phyloP scores from a whole-genome alignment of 73 alveolate species.

The Uronychia setigera region DNA sequence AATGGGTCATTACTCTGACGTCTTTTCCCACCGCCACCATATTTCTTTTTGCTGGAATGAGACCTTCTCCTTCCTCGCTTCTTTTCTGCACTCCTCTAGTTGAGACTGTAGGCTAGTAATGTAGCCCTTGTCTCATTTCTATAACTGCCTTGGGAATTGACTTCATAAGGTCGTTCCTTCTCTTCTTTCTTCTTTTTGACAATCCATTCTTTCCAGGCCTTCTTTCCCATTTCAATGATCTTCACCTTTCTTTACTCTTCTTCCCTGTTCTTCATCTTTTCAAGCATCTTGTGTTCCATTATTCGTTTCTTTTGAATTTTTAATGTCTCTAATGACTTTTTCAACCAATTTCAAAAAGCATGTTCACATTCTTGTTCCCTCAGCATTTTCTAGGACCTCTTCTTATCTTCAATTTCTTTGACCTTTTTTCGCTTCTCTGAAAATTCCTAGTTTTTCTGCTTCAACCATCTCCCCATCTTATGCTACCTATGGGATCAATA shows the following conservation, averaged over 20 bases:
- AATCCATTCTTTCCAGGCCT: neutral
- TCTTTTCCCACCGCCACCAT: too few relatives aligned
- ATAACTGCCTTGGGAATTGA: neutral
- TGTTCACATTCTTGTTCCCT: neutral
- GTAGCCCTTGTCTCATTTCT: neutral
- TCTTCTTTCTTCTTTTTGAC: neutral
- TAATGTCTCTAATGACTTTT: neutral
- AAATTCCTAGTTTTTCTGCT: neutral
- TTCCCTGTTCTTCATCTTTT: neutral
- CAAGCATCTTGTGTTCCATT: neutral
- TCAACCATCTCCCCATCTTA: neutral
- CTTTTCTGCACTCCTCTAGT: neutral
- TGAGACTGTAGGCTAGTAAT: neutral
- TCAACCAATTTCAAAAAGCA: neutral
- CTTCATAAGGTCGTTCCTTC: neutral
- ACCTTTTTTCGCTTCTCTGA: neutral
- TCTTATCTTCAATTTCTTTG: neutral
- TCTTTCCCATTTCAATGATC: neutral
- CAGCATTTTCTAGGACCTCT: neutral
- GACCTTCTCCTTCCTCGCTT: neutral
- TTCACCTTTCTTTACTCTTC: neutral
- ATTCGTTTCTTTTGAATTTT: neutral
- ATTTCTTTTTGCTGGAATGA: neutral
- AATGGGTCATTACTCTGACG: too few relatives aligned
- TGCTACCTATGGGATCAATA: neutral